phyloP scores from a whole-genome alignment of 495 filamentous ascomycete genomes.

The Amniculicola lignicola region DNA sequence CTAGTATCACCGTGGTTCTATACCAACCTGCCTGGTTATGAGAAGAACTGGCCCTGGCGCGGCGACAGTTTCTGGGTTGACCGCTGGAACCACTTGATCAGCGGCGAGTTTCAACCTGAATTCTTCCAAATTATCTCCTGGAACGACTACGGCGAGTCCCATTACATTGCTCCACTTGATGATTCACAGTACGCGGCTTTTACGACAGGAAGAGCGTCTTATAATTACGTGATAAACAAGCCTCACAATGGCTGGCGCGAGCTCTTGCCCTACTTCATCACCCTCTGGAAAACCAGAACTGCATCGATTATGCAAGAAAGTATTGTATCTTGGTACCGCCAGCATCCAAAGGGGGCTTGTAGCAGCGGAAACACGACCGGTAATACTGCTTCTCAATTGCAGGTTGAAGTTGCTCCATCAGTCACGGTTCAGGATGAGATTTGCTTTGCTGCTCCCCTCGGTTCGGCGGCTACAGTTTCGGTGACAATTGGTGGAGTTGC shows the following conservation, averaged over 20 bases:
- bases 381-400: neutral
- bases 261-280: neutral
- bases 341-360: neutral
- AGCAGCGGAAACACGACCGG: neutral
- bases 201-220: neutral
- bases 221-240: neutral
- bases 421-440: too few relatives aligned
- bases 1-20: constrained; percentile 35
- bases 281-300: neutral
- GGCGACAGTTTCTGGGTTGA: constrained; percentile 71
- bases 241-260: neutral
- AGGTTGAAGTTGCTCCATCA: too few relatives aligned
- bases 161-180: constrained; percentile 65
- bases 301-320: neutral
- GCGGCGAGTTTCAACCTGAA: constrained; percentile 61
- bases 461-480: too few relatives aligned
- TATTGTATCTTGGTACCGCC: neutral
- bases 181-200: neutral
- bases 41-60: constrained; percentile 72
- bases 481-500: neutral
- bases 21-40: constrained; percentile 60
- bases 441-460: too few relatives aligned
- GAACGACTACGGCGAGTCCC: constrained; percentile 77
- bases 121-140: constrained; percentile 61
- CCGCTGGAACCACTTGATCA: constrained; percentile 75